Evolutionary conservation across 371 early-diverging fungal genomes (phyloP).

Genomic region (Apophysomyces variabilis): DNA sequence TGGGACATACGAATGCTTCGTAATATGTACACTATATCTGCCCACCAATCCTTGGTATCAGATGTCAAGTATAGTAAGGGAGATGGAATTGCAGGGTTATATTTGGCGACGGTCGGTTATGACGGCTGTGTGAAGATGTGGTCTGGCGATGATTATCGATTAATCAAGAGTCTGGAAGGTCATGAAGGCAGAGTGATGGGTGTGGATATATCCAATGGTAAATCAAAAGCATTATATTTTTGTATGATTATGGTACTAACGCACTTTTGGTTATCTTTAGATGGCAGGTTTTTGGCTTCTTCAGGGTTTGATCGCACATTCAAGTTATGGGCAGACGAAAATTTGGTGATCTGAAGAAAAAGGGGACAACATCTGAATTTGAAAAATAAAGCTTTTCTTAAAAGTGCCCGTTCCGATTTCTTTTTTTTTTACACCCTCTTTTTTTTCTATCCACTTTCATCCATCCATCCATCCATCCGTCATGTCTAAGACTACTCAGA

Average conservation of each 20-base stretch:
- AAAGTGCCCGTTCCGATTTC: too few species aligned
- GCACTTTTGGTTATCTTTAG: slow-evolving; percentile 27
- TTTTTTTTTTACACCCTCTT: background rate
- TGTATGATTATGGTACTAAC: too few species aligned
- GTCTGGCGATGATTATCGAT: slow-evolving; percentile 92
- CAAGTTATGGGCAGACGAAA: slow-evolving; percentile 85
- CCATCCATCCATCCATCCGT: slow-evolving; percentile 21
- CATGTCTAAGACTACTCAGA: slow-evolving; percentile 21
- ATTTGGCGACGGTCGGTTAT: slow-evolving; percentile 74
- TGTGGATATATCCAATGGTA: slow-evolving; percentile 81
- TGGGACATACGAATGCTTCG: slow-evolving; percentile 90
- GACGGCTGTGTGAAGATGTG: slow-evolving; percentile 94
- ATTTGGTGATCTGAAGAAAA: slow-evolving; percentile 40
- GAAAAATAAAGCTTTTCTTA: too few species aligned
- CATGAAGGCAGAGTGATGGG: slow-evolving; percentile 92
- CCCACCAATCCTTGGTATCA: slow-evolving; percentile 89
- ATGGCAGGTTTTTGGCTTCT: slow-evolving; percentile 84
- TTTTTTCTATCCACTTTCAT: background rate
- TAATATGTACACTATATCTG: slow-evolving; percentile 85
- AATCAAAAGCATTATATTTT: too few species aligned
- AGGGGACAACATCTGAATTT: background rate
- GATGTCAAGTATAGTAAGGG: slow-evolving; percentile 72
- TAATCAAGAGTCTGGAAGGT: slow-evolving; percentile 85
- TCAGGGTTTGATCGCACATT: slow-evolving; percentile 93
- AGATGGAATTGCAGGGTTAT: slow-evolving; percentile 57